phyloP scores from a whole-genome alignment of 257 asterid species.

The Mentha longifolia region DNA sequence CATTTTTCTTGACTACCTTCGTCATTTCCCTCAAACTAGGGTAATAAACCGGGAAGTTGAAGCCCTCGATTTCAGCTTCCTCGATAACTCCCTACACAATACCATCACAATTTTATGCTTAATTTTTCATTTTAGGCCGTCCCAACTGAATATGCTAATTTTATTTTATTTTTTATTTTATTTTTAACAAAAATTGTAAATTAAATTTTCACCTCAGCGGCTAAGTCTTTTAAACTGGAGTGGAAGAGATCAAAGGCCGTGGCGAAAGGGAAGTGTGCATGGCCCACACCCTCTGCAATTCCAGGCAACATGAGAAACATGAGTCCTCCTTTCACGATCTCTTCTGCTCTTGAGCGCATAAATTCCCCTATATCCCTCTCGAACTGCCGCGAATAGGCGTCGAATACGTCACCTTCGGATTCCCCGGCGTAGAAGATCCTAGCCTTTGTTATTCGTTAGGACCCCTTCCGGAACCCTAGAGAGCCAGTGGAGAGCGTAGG shows the following conservation, averaged over 20 bases:
- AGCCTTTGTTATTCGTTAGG: constrained; percentile 24
- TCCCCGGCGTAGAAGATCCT: constrained; percentile 27
- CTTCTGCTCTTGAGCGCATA: constrained; percentile 41
- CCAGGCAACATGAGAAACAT: constrained; percentile 31
- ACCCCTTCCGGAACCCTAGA: constrained; percentile 19
- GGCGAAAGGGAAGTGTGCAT: no score
- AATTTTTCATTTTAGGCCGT: no score
- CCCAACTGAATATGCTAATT: no score
- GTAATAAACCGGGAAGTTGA: constrained; percentile 37
- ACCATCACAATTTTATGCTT: no score
- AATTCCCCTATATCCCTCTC: constrained; percentile 38
- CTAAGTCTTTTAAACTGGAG: constrained; percentile 38
- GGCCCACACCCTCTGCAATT: neutral
- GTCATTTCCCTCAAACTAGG: constrained; percentile 17
- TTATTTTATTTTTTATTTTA: no score
- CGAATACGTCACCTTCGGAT: neutral
- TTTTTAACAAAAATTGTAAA: no score
- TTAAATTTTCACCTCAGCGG: constrained; percentile 10
- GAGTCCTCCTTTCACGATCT: constrained; percentile 43
- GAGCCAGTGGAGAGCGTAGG: neutral
- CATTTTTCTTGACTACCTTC: constrained; percentile 31
- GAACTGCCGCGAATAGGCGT: constrained; percentile 36
- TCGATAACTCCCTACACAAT: constrained; percentile 37
- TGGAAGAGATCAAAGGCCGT: neutral
- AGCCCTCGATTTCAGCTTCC: constrained; percentile 34